Evolutionary conservation across 169 alveolate species (phyloP), one percentile per base, ranked within the genome.

Genomic region (Babesia divergens): DNA sequence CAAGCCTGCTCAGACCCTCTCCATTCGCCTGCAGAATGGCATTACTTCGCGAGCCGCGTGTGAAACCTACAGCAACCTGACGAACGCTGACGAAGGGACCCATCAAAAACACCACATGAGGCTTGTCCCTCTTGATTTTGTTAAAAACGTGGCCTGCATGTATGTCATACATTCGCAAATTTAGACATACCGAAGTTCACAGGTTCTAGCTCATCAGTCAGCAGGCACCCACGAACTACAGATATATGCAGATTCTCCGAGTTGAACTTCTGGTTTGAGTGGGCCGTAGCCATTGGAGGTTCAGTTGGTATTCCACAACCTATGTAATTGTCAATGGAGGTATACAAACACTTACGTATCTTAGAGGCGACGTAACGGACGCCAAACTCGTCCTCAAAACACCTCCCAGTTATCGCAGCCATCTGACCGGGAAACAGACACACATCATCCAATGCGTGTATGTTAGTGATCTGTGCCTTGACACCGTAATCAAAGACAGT

Each of bases 391-490:
- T 80, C 88, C 55, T 70, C 84, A 31, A 56, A 62, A 44, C 72
- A 68, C 20, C 35, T 49, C 22, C 88, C 88, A 1, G 77, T 80
- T 11, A 80, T 58, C 14, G 88, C 88, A 1, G 80, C 88, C 88
- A 80, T 80, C 49, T 80, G 88, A 26, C 88, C 88, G 11, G 88
- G 88, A 35, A 80, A 80, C 49, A 80, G 24, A 31, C 84, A 80
- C 22, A 62, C 50, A 18, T 77, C 77, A 13, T 77, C 82, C 11
- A 77, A 26, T 4, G 65, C 7, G 43, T 59, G 86, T 28, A 77
- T 18, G 43, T 66, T 77, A 6, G 71, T 65, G 8, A 77, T 54
- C 34, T 77, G 86, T n/a, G 70, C 86, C 32, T 68, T 77, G 43
- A 77, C 65, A 20, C 86, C 86, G 28, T 51, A 59, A 44, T 77